Evolutionary conservation across 1,284 basidiomycete genomes (phyloP), one percentile per base, ranked within the genome.

Genomic region (Malassezia obtusa): DNA sequence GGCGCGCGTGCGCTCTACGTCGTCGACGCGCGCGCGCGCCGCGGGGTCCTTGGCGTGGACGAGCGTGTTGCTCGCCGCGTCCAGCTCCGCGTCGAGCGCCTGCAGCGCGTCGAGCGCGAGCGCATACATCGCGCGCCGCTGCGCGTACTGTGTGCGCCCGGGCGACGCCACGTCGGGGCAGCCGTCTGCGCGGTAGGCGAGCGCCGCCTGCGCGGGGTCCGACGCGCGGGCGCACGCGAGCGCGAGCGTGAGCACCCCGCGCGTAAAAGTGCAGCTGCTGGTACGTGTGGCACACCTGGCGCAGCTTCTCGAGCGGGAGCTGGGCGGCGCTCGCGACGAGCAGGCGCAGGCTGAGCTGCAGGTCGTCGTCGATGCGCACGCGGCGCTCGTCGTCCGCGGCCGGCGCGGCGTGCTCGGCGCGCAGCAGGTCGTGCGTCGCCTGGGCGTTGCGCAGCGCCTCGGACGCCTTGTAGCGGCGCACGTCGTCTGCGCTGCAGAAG

Each of bases 401-500:
- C 22, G 41, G 37, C 44, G 55, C 46, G 22, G 56, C 47, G 33
- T 60, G 62, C 84, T 80, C 46, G 67, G 84, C 85, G 45, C 81
- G 79, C 15, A 50, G 53, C 25, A 44, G 43, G 30, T 15, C 19
- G 28, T 50, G 41, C 14, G 86, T 83, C 71, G 91, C 88, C 43
- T 86, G 84, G 22, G 94, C 90, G 64, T 87, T 86, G 7, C 89
- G 85, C 39, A 95, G 81, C 63, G 85, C 88, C 76, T 99, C 94
- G 70, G 89, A 86, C 1, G 92, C 92, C 86, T 98, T 98, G 79
- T 98, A 96, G 45, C 95, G 77, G 78, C 95, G 86, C 38, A 98
- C 94, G 76, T 99, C 94, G 68, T 95, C 94, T 0, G 92, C 86
- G 65, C 89, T 91, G 76, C 91, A 96, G 80, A 98, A 98, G 17